These are phyloP conservation scores for Lenwebbia sp. DNA, from an alignment of 345 rosid species.

Conservation along the genomic window DNA sequence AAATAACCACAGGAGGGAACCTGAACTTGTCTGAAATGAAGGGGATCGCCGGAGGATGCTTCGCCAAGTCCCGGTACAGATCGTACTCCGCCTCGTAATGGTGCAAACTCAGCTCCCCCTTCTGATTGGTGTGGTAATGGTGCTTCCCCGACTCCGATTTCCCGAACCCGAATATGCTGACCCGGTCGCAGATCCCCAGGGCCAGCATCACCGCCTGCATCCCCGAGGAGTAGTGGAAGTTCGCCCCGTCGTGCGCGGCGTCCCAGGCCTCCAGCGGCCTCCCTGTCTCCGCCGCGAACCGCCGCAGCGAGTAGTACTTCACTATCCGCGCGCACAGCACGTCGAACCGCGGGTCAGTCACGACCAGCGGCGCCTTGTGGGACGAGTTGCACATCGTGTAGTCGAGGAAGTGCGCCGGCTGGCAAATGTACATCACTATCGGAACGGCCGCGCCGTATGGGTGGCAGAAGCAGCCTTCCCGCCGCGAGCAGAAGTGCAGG, in stretches of 20 bases:
- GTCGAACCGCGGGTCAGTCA: slow-evolving; percentile 84
- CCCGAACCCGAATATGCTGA: slow-evolving; percentile 82
- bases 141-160: slow-evolving; percentile 57
- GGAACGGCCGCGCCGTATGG: slow-evolving; percentile 70
- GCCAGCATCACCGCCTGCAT: slow-evolving; percentile 88
- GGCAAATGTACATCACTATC: slow-evolving; percentile 74
- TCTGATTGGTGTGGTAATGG: slow-evolving; percentile 87
- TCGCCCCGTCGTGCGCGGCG: slow-evolving; percentile 48
- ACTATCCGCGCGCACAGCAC: slow-evolving; percentile 61
- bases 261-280: slow-evolving; percentile 55
- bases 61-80: slow-evolving; percentile 48
- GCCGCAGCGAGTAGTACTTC: slow-evolving; percentile 72
- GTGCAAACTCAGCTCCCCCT: slow-evolving; percentile 67
- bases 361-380: slow-evolving; percentile 42
- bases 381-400: slow-evolving; percentile 54
- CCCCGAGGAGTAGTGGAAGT: slow-evolving; percentile 94
- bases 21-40: slow-evolving; percentile 51
- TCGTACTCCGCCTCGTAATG: slow-evolving; percentile 83
- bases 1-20: slow-evolving; percentile 57
- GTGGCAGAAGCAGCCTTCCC: slow-evolving; percentile 62
- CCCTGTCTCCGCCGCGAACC: slow-evolving; percentile 37
- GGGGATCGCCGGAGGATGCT: slow-evolving; percentile 50
- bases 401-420: slow-evolving; percentile 77
- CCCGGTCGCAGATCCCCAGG: slow-evolving; percentile 64
- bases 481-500: slow-evolving; percentile 59